Evolutionary conservation across 805 yeast genomes (phyloP), one percentile per base, ranked within the genome.

Genomic region (Candida succiphila): DNA sequence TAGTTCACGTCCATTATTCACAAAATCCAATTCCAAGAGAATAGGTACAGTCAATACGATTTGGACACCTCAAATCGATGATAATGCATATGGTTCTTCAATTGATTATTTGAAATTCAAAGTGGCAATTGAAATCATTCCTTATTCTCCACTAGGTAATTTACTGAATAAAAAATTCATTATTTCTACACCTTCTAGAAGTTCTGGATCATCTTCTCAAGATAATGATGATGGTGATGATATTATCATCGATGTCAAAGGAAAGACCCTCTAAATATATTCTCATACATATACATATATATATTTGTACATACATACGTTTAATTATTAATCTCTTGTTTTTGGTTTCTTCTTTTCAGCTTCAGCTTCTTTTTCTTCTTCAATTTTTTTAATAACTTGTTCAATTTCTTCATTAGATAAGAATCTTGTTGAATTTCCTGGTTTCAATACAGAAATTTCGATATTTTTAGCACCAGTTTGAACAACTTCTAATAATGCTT

Each of bases 391-490:
- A 29, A 88, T 96, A 44, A 76, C 71, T 37, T 67, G 67, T 45
- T 76, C 80, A 42, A 88, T 77, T 44, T 78, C 83, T 15, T 82
- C 94, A 34, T 75, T 69, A 14, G 75, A 60, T 51, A 88, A 68
- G 35, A 63, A 60, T 41, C 70, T 69, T 44, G 84, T 70, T 25
- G 67, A 58, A 44, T 69, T 62, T 33, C 73, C 75, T 21, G 96
- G 83, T 40, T 73, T 75, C 72, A 89, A 75, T 25, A 92, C 78
- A 4, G 94, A 82, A 32, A 92, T 77, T 61, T 92, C 98, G 52
- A 92, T 88, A 58, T 92, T 92, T 56, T 85, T 84, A 29, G 96
- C 94, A 27, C 98, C 98, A 3, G 96, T 88, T 63, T 92, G 97
- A 17, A 92, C 98, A 32, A 92, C 96, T 58, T 92, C 98, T 47